Evolutionary conservation across 2,329 filamentous ascomycete species (phyloP), one percentile per base, ranked within the genome.

Genomic region (Neofusicoccum parvum): DNA sequence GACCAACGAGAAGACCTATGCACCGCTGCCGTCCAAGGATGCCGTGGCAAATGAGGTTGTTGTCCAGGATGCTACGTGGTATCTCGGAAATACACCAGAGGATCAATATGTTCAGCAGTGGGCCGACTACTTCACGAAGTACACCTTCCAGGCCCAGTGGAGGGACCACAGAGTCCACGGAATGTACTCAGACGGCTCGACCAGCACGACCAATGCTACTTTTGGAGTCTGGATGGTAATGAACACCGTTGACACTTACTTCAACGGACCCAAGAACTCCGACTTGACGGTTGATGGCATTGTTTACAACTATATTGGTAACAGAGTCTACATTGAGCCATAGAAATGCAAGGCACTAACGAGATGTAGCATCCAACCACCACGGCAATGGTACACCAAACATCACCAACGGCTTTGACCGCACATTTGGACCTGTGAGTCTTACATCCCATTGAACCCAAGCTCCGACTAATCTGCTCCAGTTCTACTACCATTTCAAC

Each of bases 21-120:
- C 85, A 0, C 86, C 87, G 3, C 71, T 82, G 45, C 85, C 86
- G 0, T 78, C 79, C 15, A 75, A 76, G 12, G 78, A 81, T 1
- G 80, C 80, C 1, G 76, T 78, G 14, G 71, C 75, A 0, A 76
- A 78, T 3, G 73, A 83, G 58, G 73, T 84, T 9, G 80, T 81
- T 2, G 87, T 89, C 3, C 87, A 89, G 71, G 87, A 90, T 73
- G 86, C 87, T 4, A 88, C 87, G 0, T 89, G 86, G 85, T 84
- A 86, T 53, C 72, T 89, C 14, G 83, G 84, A 32, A 84, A 84
- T 53, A 82, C 82, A 0, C 81, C 82, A 0, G 71, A 83, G 15
- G 84, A 87, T 70, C 78, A 83, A 0, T 89, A 89, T 69, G 84
- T 86, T 0, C 73, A 81, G 43, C 76, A 86, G 51, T 81, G 85